Evolutionary conservation across 257 asterid genomes (phyloP), one percentile per base, ranked within the genome.

Genomic region (Linderniella brevidens): DNA sequence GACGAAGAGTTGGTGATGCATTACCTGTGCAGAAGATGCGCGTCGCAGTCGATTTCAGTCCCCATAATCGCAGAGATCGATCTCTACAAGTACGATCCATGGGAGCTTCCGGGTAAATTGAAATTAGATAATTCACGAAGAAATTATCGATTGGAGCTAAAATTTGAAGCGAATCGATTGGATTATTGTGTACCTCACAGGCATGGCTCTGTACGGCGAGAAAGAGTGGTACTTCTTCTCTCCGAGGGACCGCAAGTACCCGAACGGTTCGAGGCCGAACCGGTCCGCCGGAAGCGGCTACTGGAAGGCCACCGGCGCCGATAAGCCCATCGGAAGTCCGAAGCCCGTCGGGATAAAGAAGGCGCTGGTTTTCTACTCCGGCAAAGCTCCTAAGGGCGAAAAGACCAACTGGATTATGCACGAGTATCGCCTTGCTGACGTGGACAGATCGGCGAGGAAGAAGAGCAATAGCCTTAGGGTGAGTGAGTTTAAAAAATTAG

Each of bases 301-400:
- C 19, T 85, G 95, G 95, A 85, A 85, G 68, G 95, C 95, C 0
- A 85, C 95, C 45, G 95, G 95, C 0, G 95, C 92, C 0, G 95
- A 85, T 63, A 85, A 85, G 65, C 84, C 90, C 44, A 79, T 86
- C 50, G 86, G 92, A 0, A 52, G 55, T 1, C 92, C 94, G 40
- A 78, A 72, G 17, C 50, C 94, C 9, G 63, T 86, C 3, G 96
- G 92, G 0, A 86, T 86, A 0, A 86, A 79, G 58, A 78, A 86
- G 62, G 93, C 95, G 1, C 19, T 85, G 68, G 95, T 85, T 13
- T 85, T 85, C 17, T 85, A 85, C 57, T 62, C 95, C 50, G 95
- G 95, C 13, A 85, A 85, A 58, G 94, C 96, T 7, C 90, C 94
- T 8, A 70, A 56, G 37, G 96, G 96, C 6, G 88, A 72, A 14